These are phyloP conservation scores for Ceratocystis albifundus DNA, from an alignment of 2,329 filamentous ascomycete genomes.

Conservation along the genomic window DNA sequence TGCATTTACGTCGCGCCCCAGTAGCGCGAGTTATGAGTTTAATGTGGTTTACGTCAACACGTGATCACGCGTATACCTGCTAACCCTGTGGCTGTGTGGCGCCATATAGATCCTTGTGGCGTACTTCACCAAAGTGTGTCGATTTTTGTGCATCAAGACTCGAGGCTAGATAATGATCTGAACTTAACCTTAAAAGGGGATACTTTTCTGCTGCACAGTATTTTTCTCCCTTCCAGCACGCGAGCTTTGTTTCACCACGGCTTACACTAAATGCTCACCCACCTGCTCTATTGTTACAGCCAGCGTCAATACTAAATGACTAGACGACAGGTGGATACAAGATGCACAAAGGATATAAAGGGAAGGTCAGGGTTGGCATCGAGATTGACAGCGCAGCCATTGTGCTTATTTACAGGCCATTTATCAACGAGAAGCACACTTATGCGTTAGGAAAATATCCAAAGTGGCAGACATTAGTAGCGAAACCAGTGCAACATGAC, in stretches of 20 bases:
- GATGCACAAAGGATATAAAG: background rate
- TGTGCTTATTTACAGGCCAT: background rate
- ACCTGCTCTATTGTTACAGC: background rate
- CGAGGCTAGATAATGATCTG: background rate
- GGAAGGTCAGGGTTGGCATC: background rate
- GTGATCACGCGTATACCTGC: constrained; percentile 7
- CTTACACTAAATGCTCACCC: background rate
- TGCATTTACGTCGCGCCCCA: background rate
- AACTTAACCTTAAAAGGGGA: background rate
- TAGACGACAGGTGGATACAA: background rate
- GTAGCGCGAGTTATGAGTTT: background rate
- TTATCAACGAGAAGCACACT: background rate
- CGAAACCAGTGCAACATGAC: background rate
- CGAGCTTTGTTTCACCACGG: background rate
- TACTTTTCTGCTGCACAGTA: background rate
- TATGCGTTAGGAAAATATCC: background rate
- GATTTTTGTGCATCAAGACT: background rate
- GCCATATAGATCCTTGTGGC: background rate
- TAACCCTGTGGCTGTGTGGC: background rate
- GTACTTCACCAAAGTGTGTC: background rate
- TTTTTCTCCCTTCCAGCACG: background rate
- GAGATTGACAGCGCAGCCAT: background rate
- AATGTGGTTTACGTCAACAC: constrained; percentile 10
- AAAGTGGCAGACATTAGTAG: background rate
- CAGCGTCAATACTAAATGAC: background rate